Evolutionary conservation across 768 basidiomycete genomes (phyloP), one percentile per base, ranked within the genome.

Genomic region (Nevesoporus exiguus): DNA sequence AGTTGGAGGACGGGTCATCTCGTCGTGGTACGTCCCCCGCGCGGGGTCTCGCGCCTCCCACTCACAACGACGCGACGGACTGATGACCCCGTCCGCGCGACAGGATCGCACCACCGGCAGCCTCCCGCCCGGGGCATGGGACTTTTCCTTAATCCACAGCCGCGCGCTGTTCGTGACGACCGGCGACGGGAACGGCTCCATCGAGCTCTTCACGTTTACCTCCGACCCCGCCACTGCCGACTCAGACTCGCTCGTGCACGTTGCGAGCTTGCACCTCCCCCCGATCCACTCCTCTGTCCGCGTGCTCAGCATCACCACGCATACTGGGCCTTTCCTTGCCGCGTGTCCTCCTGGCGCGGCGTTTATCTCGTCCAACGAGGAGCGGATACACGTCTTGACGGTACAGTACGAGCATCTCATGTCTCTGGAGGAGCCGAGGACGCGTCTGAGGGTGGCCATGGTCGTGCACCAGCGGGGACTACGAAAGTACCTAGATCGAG

Each of bases 1-100:
- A 77, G 81, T 49, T 84, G 83, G 83, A 73, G 64, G 52, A 75
- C 69, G 0, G 80, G 77, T 0, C 56, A 62, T 11, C 11, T 69
- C 10, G 57, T 81, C 39, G 70, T 77, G 45, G 82, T 82, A 58
- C 37, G 78, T 71, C n/a, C 7, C 14, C 24, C 14, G 7, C 14
- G 10, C 22, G 15, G 5, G 22, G 30, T n/a, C 17, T 19, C 13
- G 1, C 10, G 17, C 2, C 37, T n/a, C n/a, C n/a, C n/a, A n/a
- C n/a, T n/a, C n/a, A n/a, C n/a, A n/a, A n/a, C n/a, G n/a, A 21
- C 40, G 10, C 40, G 17, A 8, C 22, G 2, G 43, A 31, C 21
- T 21, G 27, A 29, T 17, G 33, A 7, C 17, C 6, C 21, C n/a
- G 37, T 19, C 2, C n/a, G 7, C n/a, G 7, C 17, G 15, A 10